These are phyloP conservation scores for Linnemannia schmuckeri DNA, from an alignment of 192 early-diverging fungal species.

Conservation along the genomic window DNA sequence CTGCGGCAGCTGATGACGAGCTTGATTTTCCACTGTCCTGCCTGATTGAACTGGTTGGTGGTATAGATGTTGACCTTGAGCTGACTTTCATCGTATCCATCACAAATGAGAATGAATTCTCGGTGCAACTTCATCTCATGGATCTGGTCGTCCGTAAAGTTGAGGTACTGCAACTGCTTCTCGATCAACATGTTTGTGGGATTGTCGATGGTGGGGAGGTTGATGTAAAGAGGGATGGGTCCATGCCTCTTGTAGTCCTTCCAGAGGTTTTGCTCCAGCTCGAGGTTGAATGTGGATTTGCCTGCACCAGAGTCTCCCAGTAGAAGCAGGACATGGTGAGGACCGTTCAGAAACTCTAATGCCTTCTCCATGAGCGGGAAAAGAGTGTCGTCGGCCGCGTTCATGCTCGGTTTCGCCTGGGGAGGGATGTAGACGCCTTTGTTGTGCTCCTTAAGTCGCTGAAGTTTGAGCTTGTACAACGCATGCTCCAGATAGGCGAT, in stretches of 20 bases:
- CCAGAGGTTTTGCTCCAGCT: neutral
- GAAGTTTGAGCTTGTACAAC: no score
- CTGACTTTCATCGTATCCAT: slow-evolving; percentile 1
- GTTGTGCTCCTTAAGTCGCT: no score
- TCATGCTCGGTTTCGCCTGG: no score
- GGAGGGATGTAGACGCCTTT: no score
- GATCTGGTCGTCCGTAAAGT: neutral
- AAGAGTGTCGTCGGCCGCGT: neutral
- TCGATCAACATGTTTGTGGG: neutral
- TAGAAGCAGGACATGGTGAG: neutral
- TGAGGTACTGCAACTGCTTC: neutral
- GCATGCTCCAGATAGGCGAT: no score
- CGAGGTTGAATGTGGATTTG: neutral
- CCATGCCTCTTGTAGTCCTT: neutral
- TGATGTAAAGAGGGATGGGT: neutral
- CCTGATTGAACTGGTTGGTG: neutral
- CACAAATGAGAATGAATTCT: neutral
- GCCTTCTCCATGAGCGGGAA: neutral
- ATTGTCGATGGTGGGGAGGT: neutral
- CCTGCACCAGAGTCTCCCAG: slow-evolving; percentile 8
- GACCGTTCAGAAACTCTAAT: neutral
- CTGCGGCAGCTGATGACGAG: neutral
- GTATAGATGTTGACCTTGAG: neutral
- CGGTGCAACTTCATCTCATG: neutral
- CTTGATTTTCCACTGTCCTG: neutral